Evolutionary conservation across 148 eudicot species (phyloP), one percentile per base, ranked within the genome.

Genomic region (Fagopyrum tataricum): DNA sequence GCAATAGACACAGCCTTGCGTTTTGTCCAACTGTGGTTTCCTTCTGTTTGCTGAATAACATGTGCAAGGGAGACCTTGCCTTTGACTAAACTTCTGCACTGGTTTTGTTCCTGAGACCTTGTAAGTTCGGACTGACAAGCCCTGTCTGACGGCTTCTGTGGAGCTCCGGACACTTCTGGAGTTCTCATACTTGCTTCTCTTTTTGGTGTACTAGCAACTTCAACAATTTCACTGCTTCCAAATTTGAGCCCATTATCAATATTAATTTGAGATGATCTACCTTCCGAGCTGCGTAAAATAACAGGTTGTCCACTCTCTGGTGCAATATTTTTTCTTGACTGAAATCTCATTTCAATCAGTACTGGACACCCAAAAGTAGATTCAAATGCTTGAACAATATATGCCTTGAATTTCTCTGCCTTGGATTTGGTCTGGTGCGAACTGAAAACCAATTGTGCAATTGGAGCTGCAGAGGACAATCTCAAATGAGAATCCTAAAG

Each of bases 21-120:
- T 81, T 85, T 89, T 21, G 98, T 91, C 98, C 98, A 94, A 85
- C 79, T 75, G 75, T 76, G 83, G 56, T 83, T 90, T 79, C 96
- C 88, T 79, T 94, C 96, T 37, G 93, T 84, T 68, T 91, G 98
- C 81, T 94, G 95, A 79, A 94, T 86, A 23, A 94, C 92, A 75
- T 85, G 92, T 31, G 97, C 98, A 77, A 94, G 97, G 14, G 98
- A 91, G 52, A 94, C 98, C 82, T 88, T 91, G 67, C 96, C 70
- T 73, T 83, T 86, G 55, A 91, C 97, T 71, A 94, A 73, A 75
- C 97, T 89, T 78, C 85, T 77, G 76, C 84, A 84, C 78, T 81
- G 88, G 68, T 85, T 86, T 73, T 47, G 80, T 49, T 85, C 90
- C 55, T 80, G 84, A 72, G 37, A 31, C 37, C 37, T 31, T 31